Evolutionary conservation across 2,329 filamentous ascomycete genomes (phyloP).

Genomic region (Pyrenophora graminea): DNA sequence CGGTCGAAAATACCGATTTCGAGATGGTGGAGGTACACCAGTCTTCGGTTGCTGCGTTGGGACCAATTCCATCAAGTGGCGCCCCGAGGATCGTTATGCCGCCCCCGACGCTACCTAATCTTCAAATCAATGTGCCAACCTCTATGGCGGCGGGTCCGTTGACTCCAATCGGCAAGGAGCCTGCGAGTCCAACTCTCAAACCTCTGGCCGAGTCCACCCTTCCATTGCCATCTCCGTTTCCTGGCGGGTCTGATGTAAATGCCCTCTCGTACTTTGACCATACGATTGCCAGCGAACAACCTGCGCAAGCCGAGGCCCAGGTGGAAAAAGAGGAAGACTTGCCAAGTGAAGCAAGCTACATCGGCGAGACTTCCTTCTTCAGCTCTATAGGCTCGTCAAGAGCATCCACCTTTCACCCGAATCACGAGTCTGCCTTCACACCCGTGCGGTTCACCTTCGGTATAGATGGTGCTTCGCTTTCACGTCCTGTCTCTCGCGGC

Average conservation of each 20-base stretch:
- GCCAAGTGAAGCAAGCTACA: constrained; percentile 30
- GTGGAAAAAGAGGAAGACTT: constrained; percentile 12
- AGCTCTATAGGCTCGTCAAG: constrained; percentile 38
- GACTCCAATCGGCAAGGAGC: constrained; percentile 41
- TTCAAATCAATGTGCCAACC: constrained; percentile 27
- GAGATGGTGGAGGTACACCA: constrained; percentile 5
- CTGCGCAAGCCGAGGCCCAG: not conserved
- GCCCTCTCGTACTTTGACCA: constrained; percentile 37
- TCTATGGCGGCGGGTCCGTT: constrained; percentile 20
- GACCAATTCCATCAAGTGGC: constrained; percentile 1
- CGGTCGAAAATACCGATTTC: constrained; percentile 1
- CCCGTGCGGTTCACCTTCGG: constrained; percentile 45
- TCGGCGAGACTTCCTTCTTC: constrained; percentile 40
- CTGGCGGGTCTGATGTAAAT: constrained; percentile 31
- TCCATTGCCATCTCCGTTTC: constrained; percentile 47
- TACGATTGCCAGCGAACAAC: constrained; percentile 7
- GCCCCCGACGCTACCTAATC: constrained; percentile 34
- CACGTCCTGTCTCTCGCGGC: constrained; percentile 6
- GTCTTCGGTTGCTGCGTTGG: not conserved
- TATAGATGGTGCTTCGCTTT: constrained; percentile 37
- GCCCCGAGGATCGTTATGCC: constrained; percentile 34
- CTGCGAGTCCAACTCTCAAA: constrained; percentile 40
- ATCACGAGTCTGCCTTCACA: constrained; percentile 43
- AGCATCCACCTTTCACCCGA: constrained; percentile 26
- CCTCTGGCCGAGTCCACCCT: constrained; percentile 43